A percentile compares a stretch with the other conserved stretches of the same genome.
These are phyloP conservation scores for Penicillium diatomitis DNA, from an alignment of 495 filamentous ascomycete species.

Conservation along the genomic window DNA sequence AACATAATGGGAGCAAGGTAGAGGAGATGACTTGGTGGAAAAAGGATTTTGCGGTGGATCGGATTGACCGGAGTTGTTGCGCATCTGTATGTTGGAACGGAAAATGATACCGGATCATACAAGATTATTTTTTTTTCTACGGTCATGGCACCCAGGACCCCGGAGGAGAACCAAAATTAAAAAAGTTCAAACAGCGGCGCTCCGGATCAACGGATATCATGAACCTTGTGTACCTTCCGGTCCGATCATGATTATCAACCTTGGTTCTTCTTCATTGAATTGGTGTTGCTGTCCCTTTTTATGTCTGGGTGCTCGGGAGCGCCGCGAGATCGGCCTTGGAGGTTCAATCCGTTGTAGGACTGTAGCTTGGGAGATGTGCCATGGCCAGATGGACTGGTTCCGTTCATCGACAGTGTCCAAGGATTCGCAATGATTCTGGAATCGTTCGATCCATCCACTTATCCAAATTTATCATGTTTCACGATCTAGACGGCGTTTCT, in stretches of 20 bases:
- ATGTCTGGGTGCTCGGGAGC: too few species aligned
- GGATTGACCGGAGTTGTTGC: constrained; percentile 22
- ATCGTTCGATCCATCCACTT: background rate
- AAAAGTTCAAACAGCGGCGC: constrained; percentile 29
- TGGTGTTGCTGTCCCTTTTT: background rate
- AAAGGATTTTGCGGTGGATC: constrained; percentile 22
- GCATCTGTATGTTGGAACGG: constrained; percentile 28
- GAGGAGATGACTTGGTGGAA: constrained; percentile 17
- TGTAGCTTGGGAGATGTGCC: too few species aligned
- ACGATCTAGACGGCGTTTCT: background rate
- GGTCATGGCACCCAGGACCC: constrained; percentile 21
- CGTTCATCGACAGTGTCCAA: background rate
- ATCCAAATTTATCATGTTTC: constrained; percentile 1
- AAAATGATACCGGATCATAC: constrained; percentile 36
- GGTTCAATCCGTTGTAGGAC: too few species aligned
- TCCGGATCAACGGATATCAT: constrained; percentile 16
- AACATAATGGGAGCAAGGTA: constrained; percentile 9
- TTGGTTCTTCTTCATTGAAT: constrained; percentile 19
- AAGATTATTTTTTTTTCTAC: constrained; percentile 26
- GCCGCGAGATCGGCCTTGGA: too few species aligned
- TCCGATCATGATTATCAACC: constrained; percentile 23
- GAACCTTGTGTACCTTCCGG: constrained; percentile 20
- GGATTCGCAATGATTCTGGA: background rate
- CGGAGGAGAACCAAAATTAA: constrained; percentile 22
- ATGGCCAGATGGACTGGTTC: too few species aligned